Base-by-base conservation (phyloP, 169 alveolate genomes). In the Cryptosporidium meleagridis region DNA sequence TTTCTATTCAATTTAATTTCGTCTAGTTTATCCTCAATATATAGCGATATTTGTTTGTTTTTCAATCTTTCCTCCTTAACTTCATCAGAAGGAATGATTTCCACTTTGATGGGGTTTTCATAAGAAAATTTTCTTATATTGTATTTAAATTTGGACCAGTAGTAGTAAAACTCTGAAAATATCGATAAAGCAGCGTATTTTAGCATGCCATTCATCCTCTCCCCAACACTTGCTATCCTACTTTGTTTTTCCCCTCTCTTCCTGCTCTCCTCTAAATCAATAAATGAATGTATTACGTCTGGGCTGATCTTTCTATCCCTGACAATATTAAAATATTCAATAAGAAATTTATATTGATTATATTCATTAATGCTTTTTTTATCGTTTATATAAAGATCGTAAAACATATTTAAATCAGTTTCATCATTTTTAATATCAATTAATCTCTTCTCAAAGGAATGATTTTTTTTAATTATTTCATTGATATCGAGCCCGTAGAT, bases 401-500 rank as follows among this genome's bases (percentile, higher is more conserved):
- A 65, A n/a, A 59, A 18, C 21, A 33, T 33, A 39, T 61, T n/a
- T 7, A 62, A 5, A 44, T 29, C 39, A 31, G 21, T 44, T 26
- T n/a, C 3, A 80, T 65, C 23, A 23, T 39, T 5, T 35, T n/a
- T 70, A 23, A 21, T 61, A 31, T 23, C 26, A 9, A 10, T 62
- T 26, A n/a, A 10, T 35, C 26, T 29, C 16, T 12, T 59, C 35
- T 59, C 70, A 33, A 73, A 73, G 12, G 3, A 14, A 21, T 23
- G 0, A 80, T 62, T 16, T 29, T 62, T 58, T 37, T 65, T 35
- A 12, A 65, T 29, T 29, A 80, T 23, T 45, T 80, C 89, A 45
- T 62, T 75, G 18, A 80, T 9, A 18, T 80, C 26, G 18, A 80
- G 69, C 35, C 89, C 89, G 41, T 80, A 80, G 12, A n/a, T 80